A percentile compares a stretch with the other conserved stretches of the same genome.
phyloP scores from a whole-genome alignment of 345 rosid genomes.

The Garcia nutans region DNA sequence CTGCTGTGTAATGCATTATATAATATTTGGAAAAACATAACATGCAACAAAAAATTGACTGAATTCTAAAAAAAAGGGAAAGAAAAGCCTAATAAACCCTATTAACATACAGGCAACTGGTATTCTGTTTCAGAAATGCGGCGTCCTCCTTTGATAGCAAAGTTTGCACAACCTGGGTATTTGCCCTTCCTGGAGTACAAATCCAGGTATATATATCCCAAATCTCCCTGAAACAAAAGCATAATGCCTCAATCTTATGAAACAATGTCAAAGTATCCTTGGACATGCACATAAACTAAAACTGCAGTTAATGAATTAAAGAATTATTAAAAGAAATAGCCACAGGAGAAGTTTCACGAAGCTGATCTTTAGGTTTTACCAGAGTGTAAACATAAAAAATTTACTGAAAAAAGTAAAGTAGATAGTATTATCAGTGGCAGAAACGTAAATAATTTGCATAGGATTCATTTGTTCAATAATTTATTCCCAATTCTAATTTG shows the following conservation, averaged over 20 bases:
- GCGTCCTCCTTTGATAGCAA: constrained; percentile 87
- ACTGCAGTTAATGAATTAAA: not conserved
- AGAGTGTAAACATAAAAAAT: not conserved
- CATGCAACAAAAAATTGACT: constrained; percentile 4
- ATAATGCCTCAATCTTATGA: not conserved
- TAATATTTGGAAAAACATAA: not conserved
- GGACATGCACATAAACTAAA: constrained; percentile 1
- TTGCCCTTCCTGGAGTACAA: constrained; percentile 77
- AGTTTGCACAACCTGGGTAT: constrained; percentile 97
- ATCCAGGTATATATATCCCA: constrained; percentile 91
- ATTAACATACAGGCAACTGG: constrained; percentile 81
- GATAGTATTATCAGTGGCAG: too few relatives aligned
- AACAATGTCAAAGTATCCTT: not conserved
- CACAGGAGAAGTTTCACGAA: not conserved
- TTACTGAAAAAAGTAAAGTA: not conserved
- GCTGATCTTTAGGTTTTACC: not conserved
- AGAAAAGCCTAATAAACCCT: not conserved
- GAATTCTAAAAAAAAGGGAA: too few relatives aligned
- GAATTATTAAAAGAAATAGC: not conserved
- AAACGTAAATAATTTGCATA: too few relatives aligned
- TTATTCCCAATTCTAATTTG: too few relatives aligned
- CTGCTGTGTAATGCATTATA: not conserved
- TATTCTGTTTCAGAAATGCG: constrained; percentile 76
- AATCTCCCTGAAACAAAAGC: constrained; percentile 68
- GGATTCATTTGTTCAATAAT: too few relatives aligned